These are phyloP conservation scores for Cephaloascus fragrans DNA, from an alignment of 805 yeast genomes.

Conservation along the genomic window DNA sequence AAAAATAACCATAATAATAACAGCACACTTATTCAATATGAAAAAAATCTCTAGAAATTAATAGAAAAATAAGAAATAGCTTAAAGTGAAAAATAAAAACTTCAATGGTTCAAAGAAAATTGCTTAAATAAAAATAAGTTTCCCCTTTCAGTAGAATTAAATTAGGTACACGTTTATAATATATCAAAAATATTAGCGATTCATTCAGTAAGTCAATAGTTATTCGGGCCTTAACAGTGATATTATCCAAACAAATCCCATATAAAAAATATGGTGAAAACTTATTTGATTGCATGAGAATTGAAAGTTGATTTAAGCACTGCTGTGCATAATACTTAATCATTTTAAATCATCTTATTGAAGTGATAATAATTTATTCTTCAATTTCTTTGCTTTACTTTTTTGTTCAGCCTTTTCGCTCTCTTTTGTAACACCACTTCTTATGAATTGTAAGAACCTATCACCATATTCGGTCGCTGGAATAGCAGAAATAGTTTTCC, in stretches of 20 bases:
- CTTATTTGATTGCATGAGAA: not conserved
- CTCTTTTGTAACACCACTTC: slow-evolving; percentile 12
- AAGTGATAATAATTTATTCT: not conserved
- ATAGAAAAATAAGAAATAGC: no score
- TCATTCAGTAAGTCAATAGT: not conserved
- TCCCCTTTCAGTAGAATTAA: no score
- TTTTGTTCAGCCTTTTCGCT: slow-evolving; percentile 3
- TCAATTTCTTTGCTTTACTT: slow-evolving; percentile 2
- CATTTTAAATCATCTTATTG: not conserved
- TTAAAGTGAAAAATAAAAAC: no score
- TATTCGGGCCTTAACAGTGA: not conserved
- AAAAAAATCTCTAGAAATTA: no score
- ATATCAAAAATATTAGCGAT: no score
- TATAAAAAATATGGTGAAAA: not conserved
- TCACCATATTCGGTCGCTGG: slow-evolving; percentile 90
- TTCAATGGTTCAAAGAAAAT: no score
- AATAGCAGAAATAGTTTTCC: slow-evolving; percentile 72
- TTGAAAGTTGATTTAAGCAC: not conserved
- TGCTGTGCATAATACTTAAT: not conserved
- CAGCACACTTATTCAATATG: no score
- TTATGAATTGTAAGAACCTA: slow-evolving; percentile 68
- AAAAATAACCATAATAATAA: no score
- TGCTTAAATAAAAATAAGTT: no score
- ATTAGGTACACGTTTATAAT: no score
- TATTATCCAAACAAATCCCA: not conserved